These are phyloP conservation scores for Wickerhamomyces subpelliculosus DNA, from an alignment of 805 yeast genomes.

Conservation along the genomic window DNA sequence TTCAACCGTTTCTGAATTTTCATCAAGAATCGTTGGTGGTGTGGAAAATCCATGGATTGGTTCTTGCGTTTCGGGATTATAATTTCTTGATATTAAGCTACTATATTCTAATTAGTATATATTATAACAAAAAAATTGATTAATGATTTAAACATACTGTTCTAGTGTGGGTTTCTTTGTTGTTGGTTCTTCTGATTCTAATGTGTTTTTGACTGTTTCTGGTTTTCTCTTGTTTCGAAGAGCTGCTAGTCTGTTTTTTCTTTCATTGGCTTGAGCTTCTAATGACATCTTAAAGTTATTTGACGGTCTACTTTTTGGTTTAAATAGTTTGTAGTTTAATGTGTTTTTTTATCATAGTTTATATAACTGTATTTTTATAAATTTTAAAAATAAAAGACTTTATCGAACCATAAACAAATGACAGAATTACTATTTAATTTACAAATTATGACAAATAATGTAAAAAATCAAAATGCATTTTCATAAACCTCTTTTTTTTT, in stretches of 20 bases:
- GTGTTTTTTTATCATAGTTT: no score
- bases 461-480: no score
- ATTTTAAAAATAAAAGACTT: no score
- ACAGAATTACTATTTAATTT: no score
- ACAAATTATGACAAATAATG: no score
- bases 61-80: conserved; percentile 9
- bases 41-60: conserved; percentile 10
- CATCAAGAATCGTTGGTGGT: conserved; percentile 20
- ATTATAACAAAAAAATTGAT: neutral
- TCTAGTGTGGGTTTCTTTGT: neutral
- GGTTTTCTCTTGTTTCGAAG: conserved; percentile 16
- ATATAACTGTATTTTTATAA: no score
- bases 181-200: neutral
- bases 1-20: conserved; percentile 30
- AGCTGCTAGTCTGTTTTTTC: conserved; percentile 23
- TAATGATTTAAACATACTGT: neutral
- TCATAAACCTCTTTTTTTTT: no score
- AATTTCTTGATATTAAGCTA: conserved; percentile 12
- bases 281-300: conserved; percentile 9
- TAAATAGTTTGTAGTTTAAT: no score
- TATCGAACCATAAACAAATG: no score
- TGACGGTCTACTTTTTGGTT: no score
- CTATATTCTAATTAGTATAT: neutral
- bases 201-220: neutral
- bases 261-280: conserved; percentile 22